Evolutionary conservation across 768 basidiomycete genomes (phyloP).

Genomic region (Hygrophoropsis aurantiaca): DNA sequence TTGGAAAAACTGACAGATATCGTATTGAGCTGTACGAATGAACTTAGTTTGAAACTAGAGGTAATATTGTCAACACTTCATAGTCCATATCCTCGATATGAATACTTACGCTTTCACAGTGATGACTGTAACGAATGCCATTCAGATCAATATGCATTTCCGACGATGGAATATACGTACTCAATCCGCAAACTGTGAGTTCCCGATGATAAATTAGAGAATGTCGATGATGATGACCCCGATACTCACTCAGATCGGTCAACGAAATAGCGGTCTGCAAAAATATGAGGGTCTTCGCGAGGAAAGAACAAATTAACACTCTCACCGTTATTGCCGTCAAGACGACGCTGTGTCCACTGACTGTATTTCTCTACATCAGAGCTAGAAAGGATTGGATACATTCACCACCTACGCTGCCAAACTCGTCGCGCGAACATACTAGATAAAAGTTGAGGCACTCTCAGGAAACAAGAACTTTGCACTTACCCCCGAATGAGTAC

Average conservation of each 20-base stretch:
- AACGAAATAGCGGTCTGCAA: conserved; percentile 36
- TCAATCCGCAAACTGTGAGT: conserved; percentile 34
- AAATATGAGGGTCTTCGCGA: conserved; percentile 2
- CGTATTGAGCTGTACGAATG: conserved; percentile 35
- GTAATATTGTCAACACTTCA: background rate
- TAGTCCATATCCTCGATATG: background rate
- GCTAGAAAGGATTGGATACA: no score
- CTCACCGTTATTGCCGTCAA: conserved; percentile 50
- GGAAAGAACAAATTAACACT: conserved; percentile 5
- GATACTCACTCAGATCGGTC: conserved; percentile 44
- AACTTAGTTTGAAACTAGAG: conserved; percentile 38
- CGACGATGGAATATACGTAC: conserved; percentile 22
- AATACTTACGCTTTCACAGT: conserved; percentile 49
- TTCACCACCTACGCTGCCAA: conserved; percentile 51
- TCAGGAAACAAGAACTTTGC: background rate
- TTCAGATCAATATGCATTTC: no score
- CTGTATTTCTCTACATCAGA: conserved; percentile 18
- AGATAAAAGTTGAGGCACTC: conserved; percentile 1
- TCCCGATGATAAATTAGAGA: conserved; percentile 1
- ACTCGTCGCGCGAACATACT: conserved; percentile 53
- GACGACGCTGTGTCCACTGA: conserved; percentile 45
- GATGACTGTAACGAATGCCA: conserved; percentile 37
- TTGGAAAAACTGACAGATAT: conserved; percentile 34
- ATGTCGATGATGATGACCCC: background rate
- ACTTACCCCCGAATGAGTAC: conserved; percentile 45